These are phyloP conservation scores for Beauveria varroae DNA, from an alignment of 2,329 filamentous ascomycete genomes.

Conservation along the genomic window DNA sequence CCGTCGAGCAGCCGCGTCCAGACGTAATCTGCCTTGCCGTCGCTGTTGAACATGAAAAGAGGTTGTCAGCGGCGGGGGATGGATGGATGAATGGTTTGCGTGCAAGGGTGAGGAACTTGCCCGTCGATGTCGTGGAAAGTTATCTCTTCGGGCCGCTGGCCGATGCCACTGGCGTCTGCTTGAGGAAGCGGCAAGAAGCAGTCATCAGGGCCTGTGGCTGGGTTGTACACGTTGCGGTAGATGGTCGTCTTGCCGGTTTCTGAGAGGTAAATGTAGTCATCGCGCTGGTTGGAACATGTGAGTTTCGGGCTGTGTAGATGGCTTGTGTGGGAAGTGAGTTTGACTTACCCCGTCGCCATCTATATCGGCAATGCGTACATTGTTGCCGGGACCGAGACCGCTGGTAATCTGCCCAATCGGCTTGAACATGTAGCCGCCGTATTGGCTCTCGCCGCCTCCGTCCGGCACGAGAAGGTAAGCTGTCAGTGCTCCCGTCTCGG, in stretches of 20 bases:
- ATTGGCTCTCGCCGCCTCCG: background rate
- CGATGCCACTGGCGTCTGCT: conserved; percentile 15
- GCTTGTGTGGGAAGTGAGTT: too few relatives aligned
- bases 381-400: conserved; percentile 13
- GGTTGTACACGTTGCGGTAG: conserved; percentile 12
- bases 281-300: background rate
- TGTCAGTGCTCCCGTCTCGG: conserved; percentile 8
- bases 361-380: conserved; percentile 17
- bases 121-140: conserved; percentile 16
- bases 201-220: background rate
- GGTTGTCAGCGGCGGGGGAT: background rate
- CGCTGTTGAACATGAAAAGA: background rate
- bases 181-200: background rate
- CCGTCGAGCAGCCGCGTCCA: conserved; percentile 15
- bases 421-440: background rate
- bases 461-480: conserved; percentile 1
- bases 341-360: conserved; percentile 17
- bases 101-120: background rate
- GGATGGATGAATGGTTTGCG: background rate
- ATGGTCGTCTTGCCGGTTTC: conserved; percentile 10
- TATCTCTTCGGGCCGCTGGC: conserved; percentile 15
- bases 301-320: too few relatives aligned
- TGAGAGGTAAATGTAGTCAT: conserved; percentile 15
- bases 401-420: conserved; percentile 12
- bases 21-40: conserved; percentile 17